Evolutionary conservation across 2,329 filamentous ascomycete genomes (phyloP).

Genomic region (Pestalotiopsis sp.): DNA sequence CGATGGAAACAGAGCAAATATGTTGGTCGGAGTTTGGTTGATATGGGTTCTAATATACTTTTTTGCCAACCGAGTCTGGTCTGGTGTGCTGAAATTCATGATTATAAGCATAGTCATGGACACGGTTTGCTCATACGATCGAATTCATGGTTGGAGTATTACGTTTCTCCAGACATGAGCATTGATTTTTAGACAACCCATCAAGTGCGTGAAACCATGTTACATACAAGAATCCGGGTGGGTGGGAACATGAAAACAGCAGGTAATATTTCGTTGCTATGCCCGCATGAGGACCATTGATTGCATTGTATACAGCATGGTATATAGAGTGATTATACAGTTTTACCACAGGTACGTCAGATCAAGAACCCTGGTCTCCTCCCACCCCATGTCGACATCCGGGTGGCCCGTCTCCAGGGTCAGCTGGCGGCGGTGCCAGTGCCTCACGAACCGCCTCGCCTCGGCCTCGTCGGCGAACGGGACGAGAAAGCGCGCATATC

Average conservation of each 20-base stretch:
- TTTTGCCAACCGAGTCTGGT: conserved; percentile 12
- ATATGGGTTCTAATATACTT: conserved; percentile 42
- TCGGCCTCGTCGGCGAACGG: conserved; percentile 55
- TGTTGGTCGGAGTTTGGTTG: conserved; percentile 49
- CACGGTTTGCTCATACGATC: too few species aligned
- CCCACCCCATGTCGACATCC: conserved; percentile 21
- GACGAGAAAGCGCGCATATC: conserved; percentile 50
- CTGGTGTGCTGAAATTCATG: background rate
- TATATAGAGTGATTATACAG: background rate
- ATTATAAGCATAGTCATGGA: background rate
- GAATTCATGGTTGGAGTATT: too few species aligned
- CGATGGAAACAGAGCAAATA: conserved; percentile 35
- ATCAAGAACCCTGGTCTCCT: conserved; percentile 28
- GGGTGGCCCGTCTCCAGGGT: conserved; percentile 19
- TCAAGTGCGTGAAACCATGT: too few species aligned
- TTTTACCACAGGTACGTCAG: conserved; percentile 28
- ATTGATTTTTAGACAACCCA: too few species aligned
- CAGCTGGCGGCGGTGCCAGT: conserved; percentile 42
- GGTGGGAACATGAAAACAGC: too few species aligned
- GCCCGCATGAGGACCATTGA: background rate
- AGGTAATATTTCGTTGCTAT: too few species aligned
- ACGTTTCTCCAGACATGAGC: too few species aligned
- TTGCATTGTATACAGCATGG: background rate
- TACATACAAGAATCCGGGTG: too few species aligned
- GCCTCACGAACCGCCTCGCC: conserved; percentile 49